Evolutionary conservation across 768 basidiomycete species (phyloP), one percentile per base, ranked within the genome.

Genomic region (Tylopilus plumbeoviolaceoides): DNA sequence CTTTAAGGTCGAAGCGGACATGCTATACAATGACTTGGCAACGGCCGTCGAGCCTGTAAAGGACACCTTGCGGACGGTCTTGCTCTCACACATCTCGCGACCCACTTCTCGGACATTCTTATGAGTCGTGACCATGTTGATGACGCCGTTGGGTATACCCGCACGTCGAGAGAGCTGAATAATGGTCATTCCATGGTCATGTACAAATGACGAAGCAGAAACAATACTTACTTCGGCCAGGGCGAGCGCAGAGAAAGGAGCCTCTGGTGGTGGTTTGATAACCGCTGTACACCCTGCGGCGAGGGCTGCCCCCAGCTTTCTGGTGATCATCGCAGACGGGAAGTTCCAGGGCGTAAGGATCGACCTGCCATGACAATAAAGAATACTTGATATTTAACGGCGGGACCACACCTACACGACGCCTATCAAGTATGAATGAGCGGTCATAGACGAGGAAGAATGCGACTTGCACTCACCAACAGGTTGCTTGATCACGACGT

Each of bases 241-340:
- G 5, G 95, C 97, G 11, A 98, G 80, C 9, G 85, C 83, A 28
- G 91, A 92, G 73, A 91, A 97, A 1, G 97, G 97, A 0, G 97
- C 92, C 70, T 99, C 97, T 1, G 92, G 81, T 1, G 97, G 87
- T 2, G 95, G 95, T 62, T 98, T 98, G 69, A 98, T 85, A 44
- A 99, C 94, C 0, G 85, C 79, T 0, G 95, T 97, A 67, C 95
- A 98, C n/a, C 97, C 97, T 15, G 93, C 93, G 2, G 95, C 95
- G 15, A 98, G 79, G 21, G 91, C 92, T 27, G 91, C 83, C 25
- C 83, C 91, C 15, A 93, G 73, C 69, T 95, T 95, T n/a, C 92
- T 85, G 1, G 89, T 88, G 20, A 92, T 89, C 91, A 95, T 95
- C 0, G 92, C 91, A 23, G 89, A 91, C 2, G 95, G 95, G 74